Evolutionary conservation across 2,329 filamentous ascomycete species (phyloP), one percentile per base, ranked within the genome.

Genomic region (Claviceps purpurea): DNA sequence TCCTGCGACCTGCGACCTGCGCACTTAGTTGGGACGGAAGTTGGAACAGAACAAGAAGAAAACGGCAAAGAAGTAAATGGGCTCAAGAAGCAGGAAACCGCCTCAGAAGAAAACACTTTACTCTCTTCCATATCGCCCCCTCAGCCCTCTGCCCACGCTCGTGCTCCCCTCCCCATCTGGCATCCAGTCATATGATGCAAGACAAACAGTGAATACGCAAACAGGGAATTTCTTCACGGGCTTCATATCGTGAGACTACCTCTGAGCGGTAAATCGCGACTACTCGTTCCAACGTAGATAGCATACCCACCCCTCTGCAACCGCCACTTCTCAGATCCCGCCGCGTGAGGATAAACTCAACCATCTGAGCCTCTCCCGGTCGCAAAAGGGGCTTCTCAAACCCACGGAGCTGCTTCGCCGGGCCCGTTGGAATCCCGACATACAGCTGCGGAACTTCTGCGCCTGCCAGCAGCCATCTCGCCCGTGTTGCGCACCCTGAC

Each of bases 261-360:
- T 41, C 64, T 58, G 47, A 77, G 60, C 22, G 69, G 68, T 55
- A 77, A 55, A 38, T 70, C 61, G 30, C 72, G 64, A 56, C 73
- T 77, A 55, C 73, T 77, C 2, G 66, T 66, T 0, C 76, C 76
- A 3, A 77, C 70, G 52, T 61, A 71, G 4, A 78, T 53, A 3
- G 54, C 57, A 54, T 76, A 77, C 13, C 63, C 60, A 0, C 75
- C 75, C 22, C 61, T 65, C 49, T 67, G 69, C 50, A 82, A 58
- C 45, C 69, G 68, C 83, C 83, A 87, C 59, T 77, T 76, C 66
- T 85, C 48, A 87, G 60, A 59, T 87, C 83, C 54, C 81, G 74
- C 42, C 83, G 71, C 18, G 73, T 84, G 41, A 87, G 61, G 26
- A 69, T 61, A 52, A 86, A 77, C 0, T 59, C 64, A 0, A 82